Evolutionary conservation across 1,284 basidiomycete genomes (phyloP), one percentile per base, ranked within the genome.

Genomic region (Irpex sp.): DNA sequence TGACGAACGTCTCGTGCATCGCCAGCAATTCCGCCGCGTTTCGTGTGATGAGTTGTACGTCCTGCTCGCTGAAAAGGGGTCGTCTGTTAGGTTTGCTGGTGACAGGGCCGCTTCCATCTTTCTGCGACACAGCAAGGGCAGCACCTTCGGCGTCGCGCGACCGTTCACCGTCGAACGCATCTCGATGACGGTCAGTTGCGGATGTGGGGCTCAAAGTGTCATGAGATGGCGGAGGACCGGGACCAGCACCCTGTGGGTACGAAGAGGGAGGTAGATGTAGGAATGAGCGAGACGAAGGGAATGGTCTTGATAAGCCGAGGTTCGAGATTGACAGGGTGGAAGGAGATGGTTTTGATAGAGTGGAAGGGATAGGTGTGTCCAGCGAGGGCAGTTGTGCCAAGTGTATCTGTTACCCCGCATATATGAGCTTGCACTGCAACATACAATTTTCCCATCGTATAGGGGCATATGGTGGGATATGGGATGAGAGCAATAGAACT

Each of bases 1-100:
- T 74, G 28, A 91, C 81, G 56, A 95, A 85, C 18, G 79, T 77
- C 67, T 90, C 85, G 67, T 95, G 93, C 37, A 94, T 77, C 33
- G 79, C 77, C 58, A 94, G 79, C n/a, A 96, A 78, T 9, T 88
- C 83, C 59, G 82, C 81, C 1, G 88, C 84, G 74, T 94, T 94
- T 54, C 93, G 82, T 28, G 83, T 82, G 61, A 95, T 72, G 4
- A 77, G 63, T 45, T 82, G 81, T 23, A 88, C 71, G 68, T 88
- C 87, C 12, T 69, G 69, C 53, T 83, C 77, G 6, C 80, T 78
- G 64, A 89, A 81, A 2, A 88, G 8, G 6, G 61, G 60, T 33
- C 59, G 60, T 18, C 59, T 45, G 33, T 58, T 52, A 58, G 57
- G 56, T 64, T 66, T 57, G 65, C 63, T 54, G 61, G 66, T 60